Base-by-base conservation (phyloP, 1,284 basidiomycete species). In the Cutaneotrichosporon mucoides region DNA sequence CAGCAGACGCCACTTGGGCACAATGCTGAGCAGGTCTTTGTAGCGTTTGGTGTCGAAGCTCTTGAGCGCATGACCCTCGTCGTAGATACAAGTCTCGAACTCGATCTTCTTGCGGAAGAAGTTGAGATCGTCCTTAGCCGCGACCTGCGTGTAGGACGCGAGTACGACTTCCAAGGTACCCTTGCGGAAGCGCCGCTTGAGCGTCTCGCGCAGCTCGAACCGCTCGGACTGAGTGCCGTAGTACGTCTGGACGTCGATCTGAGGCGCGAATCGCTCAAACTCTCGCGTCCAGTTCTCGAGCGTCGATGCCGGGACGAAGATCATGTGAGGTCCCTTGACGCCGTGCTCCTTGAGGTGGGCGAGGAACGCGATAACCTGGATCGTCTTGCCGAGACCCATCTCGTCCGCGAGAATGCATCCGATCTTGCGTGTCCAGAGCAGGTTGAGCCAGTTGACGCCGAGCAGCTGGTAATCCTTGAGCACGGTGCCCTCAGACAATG, bases 251-350 rank as follows among this genome's bases (percentile, higher is more conserved):
- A 97, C 86, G n/a, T 84, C 81, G 73, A 99, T 87, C 2, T 71
- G 64, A 0, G 93, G 92, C 1, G 90, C 90, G 70, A 99, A 99
- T 47, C 86, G 86, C 42, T 86, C 84, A 73, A 99, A 97, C 77
- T 99, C 96, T 64, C 96, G 85, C 73, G 90, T 89, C 96, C 96
- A 99, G 72, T 99, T 99, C 77, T 99, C 96, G 33, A 99, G 80
- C 0, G 94, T 98, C 3, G 95, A 99, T 1, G 94, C 93, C 12
- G 93, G 93, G 6, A 98, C 96, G 63, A 99, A 86, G 58, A 99
- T 84, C 38, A 99, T 85, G 79, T 98, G 93, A 15, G 94, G 93
- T 0, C 95, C 92, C 53, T 81, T 82, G 51, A 83, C 83, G 11
- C 87, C 87, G 55, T 81, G 83, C 68, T 91, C 87, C 73, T 92